Conservation (phyloP, 345 rosid species). For the Anacardium occidentale region DNA sequence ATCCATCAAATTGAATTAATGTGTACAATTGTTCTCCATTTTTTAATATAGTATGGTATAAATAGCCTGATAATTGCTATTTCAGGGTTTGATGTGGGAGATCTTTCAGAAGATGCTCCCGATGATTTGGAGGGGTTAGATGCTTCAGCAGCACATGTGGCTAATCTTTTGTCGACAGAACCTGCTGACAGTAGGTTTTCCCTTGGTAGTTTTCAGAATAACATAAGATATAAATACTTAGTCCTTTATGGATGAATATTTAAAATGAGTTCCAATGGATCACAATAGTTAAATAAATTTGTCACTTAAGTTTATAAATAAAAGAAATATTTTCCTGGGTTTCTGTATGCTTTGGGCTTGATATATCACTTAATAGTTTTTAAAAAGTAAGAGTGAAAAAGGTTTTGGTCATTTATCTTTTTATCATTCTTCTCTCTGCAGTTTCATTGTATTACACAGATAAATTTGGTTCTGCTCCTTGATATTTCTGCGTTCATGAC, state of each 20-base stretch:
- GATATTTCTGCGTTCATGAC: not conserved
- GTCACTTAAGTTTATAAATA: not conserved
- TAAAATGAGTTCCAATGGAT: not conserved
- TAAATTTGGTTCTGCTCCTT: not conserved
- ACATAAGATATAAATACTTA: not conserved
- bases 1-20: not conserved
- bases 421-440: conserved; percentile 4
- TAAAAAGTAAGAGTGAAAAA: conserved; percentile 7
- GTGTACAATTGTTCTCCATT: not conserved
- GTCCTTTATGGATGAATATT: not conserved
- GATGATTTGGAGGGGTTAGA: conserved; percentile 76
- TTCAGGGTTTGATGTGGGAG: conserved; percentile 74
- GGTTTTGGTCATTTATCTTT: not conserved
- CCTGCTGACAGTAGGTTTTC: conserved; percentile 57
- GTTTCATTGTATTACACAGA: not conserved
- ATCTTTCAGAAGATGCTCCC: conserved; percentile 60
- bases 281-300: not conserved
- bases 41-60: conserved; percentile 1
- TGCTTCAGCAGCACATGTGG: conserved; percentile 79
- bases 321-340: not conserved
- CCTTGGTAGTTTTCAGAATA: conserved; percentile 1
- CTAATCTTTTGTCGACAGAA: conserved; percentile 68
- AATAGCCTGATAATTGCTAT: conserved; percentile 4
- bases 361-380: not conserved
- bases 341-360: not conserved